Evolutionary conservation across 371 early-diverging fungal species (phyloP), one percentile per base, ranked within the genome.

Genomic region (Mucor sp.): DNA sequence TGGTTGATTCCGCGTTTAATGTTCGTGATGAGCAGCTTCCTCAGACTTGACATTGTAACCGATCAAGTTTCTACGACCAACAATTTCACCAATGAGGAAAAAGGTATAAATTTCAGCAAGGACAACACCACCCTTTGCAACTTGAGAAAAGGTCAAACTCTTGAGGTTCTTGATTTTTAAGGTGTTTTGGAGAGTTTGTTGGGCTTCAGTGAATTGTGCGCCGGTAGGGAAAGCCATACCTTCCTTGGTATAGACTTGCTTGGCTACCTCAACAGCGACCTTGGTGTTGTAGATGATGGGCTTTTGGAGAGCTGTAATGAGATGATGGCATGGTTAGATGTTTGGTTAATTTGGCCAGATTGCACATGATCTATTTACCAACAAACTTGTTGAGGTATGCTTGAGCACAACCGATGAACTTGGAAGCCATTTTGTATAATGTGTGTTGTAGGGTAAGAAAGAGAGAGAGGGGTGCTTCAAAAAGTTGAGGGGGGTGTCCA

Each of bases 81-180:
- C 78, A 69, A 91, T 86, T 78, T 91, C 91, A 70, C 91, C 91
- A 60, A 91, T 66, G 59, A 89, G 75, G 86, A 89, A 91, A 76
- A 91, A 91, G 63, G 88, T 84, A 80, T 85, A 85, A 57, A 88
- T 78, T 73, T 91, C 88, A 65, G 88, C 87, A 62, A 85, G 85
- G 33, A 88, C 80, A 67, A 88, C 80, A 69, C 87, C 81, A 69
- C 85, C 88, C 75, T 85, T 81, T 44, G 71, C 81, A 53, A 78
- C 66, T 57, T 85, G 82, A 53, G 73, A 53, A 53, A 74, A 70
- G 44, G 79, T 74, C 71, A 85, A 74, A 67, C 76, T 83, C 86
- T 87, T 87, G 75, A 83, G 81, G 53, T 79, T 75, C 57, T 70
- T 72, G 62, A 79, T 63, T 60, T 84, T 84, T 58, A 82, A 57